Conservation (phyloP, 1,284 basidiomycete species). For the Heterobasidion irregulare region DNA sequence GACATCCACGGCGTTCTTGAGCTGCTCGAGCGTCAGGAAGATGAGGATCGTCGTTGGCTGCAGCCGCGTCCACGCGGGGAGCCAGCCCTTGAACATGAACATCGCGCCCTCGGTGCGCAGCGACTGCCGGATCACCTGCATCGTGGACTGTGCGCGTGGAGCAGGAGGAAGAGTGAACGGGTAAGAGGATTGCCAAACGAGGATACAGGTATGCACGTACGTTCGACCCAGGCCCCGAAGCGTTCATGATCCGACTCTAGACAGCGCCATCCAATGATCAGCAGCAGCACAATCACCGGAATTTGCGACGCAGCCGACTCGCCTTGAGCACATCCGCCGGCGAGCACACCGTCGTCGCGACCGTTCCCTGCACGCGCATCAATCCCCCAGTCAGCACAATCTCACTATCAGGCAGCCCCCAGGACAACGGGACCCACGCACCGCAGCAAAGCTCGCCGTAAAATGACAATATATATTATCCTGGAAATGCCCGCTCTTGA, state of each 20-base stretch:
- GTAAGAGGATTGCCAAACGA: background rate
- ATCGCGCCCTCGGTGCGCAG: conserved; percentile 75
- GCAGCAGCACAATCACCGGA: no score
- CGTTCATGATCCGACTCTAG: conserved; percentile 83
- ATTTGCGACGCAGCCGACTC: conserved; percentile 9
- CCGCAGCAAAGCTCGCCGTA: conserved; percentile 78
- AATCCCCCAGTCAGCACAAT: no score
- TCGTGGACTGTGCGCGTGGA: conserved; percentile 43
- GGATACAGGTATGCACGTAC: conserved; percentile 30
- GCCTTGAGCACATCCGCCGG: conserved; percentile 89
- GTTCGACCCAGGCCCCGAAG: conserved; percentile 69
- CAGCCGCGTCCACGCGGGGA: conserved; percentile 78
- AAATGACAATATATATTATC: conserved; percentile 83
- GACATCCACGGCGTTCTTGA: conserved; percentile 59
- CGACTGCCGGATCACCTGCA: conserved; percentile 64
- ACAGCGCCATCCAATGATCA: no score
- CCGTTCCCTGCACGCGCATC: conserved; percentile 55
- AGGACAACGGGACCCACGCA: conserved; percentile 24
- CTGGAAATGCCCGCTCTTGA: conserved; percentile 62
- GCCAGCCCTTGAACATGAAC: conserved; percentile 93
- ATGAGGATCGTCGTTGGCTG: conserved; percentile 83
- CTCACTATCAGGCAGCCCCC: background rate
- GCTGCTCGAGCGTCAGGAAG: conserved; percentile 77
- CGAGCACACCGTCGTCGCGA: conserved; percentile 90
- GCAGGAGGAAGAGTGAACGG: background rate